Base-by-base conservation (phyloP, 768 basidiomycete genomes). In the Porphyrellus cyaneotinctus region DNA sequence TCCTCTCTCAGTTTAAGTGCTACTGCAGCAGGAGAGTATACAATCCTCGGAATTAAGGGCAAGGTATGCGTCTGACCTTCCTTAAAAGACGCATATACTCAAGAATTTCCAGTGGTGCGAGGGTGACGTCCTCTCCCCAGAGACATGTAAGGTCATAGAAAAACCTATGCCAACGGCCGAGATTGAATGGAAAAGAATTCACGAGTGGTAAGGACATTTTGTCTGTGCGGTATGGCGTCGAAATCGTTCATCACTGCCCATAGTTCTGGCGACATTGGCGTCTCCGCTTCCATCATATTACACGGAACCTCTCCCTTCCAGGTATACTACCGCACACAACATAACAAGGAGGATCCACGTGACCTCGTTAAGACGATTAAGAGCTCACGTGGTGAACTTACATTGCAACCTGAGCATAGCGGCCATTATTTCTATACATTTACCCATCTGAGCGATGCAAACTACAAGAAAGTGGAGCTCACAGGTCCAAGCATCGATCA, bases 261-360 rank as follows among this genome's bases (percentile, higher is more conserved):
- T 57, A 92, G 89, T 66, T 91, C 91, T 44, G 88, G 91, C 2
- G 95, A 97, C 61, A 93, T 89, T 17, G 95, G 95, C 9, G 90
- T 95, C 43, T 86, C 86, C 13, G 93, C 90, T 3, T 84, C 87
- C 4, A 81, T 97, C 45, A 80, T 94, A 52, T 77, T 98, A 44
- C 88, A 86, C 45, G 95, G 95, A 15, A 87, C 86, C 4, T 86
- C 94, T 24, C 95, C 95, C 7, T 97, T 97, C 80, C 78, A 79
- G 44, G 82, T 95, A 12, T 82, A 82, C 63, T 97, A 94, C 68
- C 81, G 77, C 13, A 79, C 81, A 51, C 85, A 89, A 62, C 81
- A 83, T 43, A 80, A 92, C 70, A 77, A 80, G 17, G 85, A 88
- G 60, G 67, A 80, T 6, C 72, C 84, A 18, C 78, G 75, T 2